These are phyloP conservation scores for Nannochloris sp. DNA, from an alignment of 139 green algal species.

Conservation along the genomic window DNA sequence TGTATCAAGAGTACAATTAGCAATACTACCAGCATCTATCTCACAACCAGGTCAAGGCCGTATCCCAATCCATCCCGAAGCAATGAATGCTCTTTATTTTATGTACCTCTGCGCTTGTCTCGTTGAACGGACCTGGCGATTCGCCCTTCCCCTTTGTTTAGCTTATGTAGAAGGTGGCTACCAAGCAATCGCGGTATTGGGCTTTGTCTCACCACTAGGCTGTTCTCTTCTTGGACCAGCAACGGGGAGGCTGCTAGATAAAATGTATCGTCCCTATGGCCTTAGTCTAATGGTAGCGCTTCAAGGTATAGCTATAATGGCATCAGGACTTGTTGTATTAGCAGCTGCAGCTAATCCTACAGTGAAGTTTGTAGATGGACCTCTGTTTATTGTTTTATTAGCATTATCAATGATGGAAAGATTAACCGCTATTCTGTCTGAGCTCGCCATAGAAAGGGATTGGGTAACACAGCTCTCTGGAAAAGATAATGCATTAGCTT, in stretches of 20 bases:
- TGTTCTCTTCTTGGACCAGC: conserved; percentile 26
- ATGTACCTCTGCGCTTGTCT: conserved; percentile 31
- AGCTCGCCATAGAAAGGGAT: conserved; percentile 40
- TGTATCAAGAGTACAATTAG: too few relatives aligned
- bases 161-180: conserved; percentile 27
- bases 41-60: too few relatives aligned
- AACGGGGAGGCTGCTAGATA: conserved; percentile 21
- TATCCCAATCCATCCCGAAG: conserved; percentile 1
- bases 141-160: conserved; percentile 37
- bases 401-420: conserved; percentile 19
- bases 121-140: conserved; percentile 43
- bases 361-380: not conserved
- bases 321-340: conserved; percentile 10
- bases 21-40: too few relatives aligned
- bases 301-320: conserved; percentile 25
- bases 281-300: conserved; percentile 17
- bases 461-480: conserved; percentile 34
- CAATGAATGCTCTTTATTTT: conserved; percentile 8
- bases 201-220: conserved; percentile 34
- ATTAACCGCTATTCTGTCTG: conserved; percentile 18
- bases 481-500: conserved; percentile 18
- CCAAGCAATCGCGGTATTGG: conserved; percentile 24
- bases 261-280: conserved; percentile 15
- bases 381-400: conserved; percentile 26
- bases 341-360: not conserved